Conservation (phyloP, 2,329 filamentous ascomycete genomes). For the Dactylellina cionopaga region DNA sequence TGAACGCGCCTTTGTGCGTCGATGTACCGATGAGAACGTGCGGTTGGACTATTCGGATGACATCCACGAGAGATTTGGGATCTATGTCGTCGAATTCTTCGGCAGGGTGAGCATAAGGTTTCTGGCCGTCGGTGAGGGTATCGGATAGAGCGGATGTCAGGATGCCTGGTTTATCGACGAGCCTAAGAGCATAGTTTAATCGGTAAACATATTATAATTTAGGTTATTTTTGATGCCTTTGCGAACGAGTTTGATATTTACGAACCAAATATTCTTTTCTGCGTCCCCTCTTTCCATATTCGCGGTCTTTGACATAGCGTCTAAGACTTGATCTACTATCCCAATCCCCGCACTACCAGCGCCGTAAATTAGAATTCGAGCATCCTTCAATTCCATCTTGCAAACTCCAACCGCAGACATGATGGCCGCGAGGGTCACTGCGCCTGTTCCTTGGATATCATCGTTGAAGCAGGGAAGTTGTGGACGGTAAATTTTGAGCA, state of each 20-base stretch:
- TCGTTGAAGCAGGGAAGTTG: slow-evolving; percentile 88
- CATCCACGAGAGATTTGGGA: slow-evolving; percentile 70
- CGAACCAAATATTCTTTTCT: slow-evolving; percentile 78
- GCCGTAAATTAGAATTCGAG: slow-evolving; percentile 80
- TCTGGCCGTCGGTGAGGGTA: slow-evolving; percentile 73
- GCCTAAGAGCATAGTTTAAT: slow-evolving; percentile 67
- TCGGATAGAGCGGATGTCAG: slow-evolving; percentile 72
- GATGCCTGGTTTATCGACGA: slow-evolving; percentile 83
- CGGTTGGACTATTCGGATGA: slow-evolving; percentile 77
- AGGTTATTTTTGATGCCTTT: not conserved
- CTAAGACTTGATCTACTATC: slow-evolving; percentile 84
- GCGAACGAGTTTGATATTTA: slow-evolving; percentile 11
- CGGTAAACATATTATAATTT: too few relatives aligned
- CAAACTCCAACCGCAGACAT: slow-evolving; percentile 78
- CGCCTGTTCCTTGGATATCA: slow-evolving; percentile 88
- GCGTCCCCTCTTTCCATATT: slow-evolving; percentile 77
- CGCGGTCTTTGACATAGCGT: slow-evolving; percentile 77
- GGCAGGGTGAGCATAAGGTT: slow-evolving; percentile 72
- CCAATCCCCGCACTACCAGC: slow-evolving; percentile 72
- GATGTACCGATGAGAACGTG: slow-evolving; percentile 87
- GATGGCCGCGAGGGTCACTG: slow-evolving; percentile 84
- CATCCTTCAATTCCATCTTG: slow-evolving; percentile 72
- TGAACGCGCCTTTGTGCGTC: slow-evolving; percentile 80
- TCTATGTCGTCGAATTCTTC: slow-evolving; percentile 71
- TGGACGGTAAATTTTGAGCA: slow-evolving; percentile 79